Base-by-base conservation (phyloP, 2,329 filamentous ascomycete species). In the Amylocarpus encephaloides region DNA sequence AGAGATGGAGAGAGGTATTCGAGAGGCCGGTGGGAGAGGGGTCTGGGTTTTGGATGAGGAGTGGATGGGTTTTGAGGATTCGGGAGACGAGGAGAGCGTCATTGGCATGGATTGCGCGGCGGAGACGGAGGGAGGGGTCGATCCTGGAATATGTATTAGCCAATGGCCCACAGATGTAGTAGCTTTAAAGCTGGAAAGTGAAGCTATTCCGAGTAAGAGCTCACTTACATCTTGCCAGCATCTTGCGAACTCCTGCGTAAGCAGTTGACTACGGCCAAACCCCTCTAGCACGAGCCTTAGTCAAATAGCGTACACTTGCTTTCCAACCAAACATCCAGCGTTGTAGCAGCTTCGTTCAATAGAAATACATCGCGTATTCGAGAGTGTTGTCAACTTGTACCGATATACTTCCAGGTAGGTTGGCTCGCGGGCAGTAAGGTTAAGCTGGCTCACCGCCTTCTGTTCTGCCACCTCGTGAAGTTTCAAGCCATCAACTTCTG, bases 1-100 rank as follows among this genome's bases (percentile, higher is more conserved):
- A 87, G 2, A 95, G 77, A 67, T 95, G 89, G 35, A 95, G 77
- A 56, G 82, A 89, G 2, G 88, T 92, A 71, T 94, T 93, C 66
- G 85, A 86, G 58, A 88, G 82, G 44, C 78, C 80, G 7, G 68
- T 63, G 16, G 62, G 58, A 3, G 81, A 79, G 60, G 80, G 78
- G 67, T 95, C 88, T 2, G 89, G 88, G 64, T 95, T 95, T 63
- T 85, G 83, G 26, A 95, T 74, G 55, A 85, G 79, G 15, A 71
- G 65, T 0, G 85, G 86, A 63, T 92, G 82, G 52, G 83, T 83
- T 57, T 76, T 79, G 58, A 94, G 75, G 65, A 95, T 90, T 65
- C 89, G 86, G 59, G 77, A 72, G 59, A 90, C 85, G 57, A 95
- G 84, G 49, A 81, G 72, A 46, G 73, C 69, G 67, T 78, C 70